A percentile compares a stretch with the other conserved stretches of the same genome.
phyloP scores from a whole-genome alignment of 768 basidiomycete species.

The Hygrophorus pudorinus region DNA sequence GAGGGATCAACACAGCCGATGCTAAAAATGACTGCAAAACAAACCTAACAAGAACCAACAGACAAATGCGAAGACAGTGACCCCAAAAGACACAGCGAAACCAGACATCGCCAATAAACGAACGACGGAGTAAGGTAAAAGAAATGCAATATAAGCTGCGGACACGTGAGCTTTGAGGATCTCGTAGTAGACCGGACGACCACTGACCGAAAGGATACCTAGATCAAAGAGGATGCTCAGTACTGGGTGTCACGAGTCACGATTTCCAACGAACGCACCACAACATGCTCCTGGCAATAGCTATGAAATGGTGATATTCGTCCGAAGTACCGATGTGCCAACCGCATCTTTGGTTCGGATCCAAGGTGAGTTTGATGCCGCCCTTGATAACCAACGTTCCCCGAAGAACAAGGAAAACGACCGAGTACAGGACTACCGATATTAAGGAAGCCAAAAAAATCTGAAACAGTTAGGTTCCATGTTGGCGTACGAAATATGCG shows the following conservation, averaged over 20 bases:
- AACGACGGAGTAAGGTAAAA: conserved; percentile 50
- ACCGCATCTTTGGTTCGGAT: conserved; percentile 36
- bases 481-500: neutral
- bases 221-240: conserved; percentile 5
- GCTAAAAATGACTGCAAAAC: neutral
- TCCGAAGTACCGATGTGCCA: conserved; percentile 23
- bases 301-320: conserved; percentile 53
- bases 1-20: conserved; percentile 5
- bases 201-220: conserved; percentile 54
- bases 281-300: conserved; percentile 56
- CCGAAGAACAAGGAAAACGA: conserved; percentile 52
- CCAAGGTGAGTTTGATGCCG: conserved; percentile 40
- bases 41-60: conserved; percentile 48
- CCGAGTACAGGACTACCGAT: conserved; percentile 46
- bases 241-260: conserved; percentile 2
- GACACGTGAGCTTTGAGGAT: conserved; percentile 4
- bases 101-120: conserved; percentile 40
- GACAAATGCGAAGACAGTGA: conserved; percentile 37
- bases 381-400: conserved; percentile 43
- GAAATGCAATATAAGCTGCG: conserved; percentile 47
- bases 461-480: conserved; percentile 19
- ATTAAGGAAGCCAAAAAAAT: conserved; percentile 48
- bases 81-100: conserved; percentile 33
- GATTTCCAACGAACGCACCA: conserved; percentile 35
- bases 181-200: neutral